Conservation (phyloP, 1,139 yeast species). For the Wickerhamiella pararugosa region DNA sequence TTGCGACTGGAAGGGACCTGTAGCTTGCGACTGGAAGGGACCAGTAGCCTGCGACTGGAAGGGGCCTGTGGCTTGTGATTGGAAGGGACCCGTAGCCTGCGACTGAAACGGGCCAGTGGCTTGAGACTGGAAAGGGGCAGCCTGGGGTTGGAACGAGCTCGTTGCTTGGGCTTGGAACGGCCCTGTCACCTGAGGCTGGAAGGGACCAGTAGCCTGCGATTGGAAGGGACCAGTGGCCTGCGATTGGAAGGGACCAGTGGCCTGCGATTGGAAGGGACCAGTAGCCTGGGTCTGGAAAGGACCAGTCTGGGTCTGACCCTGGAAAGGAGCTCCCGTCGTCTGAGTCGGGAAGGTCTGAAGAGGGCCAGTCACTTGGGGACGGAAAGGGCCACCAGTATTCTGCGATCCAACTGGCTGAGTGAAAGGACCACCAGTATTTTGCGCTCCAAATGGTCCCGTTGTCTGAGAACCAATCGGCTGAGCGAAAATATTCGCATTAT, state of each 20-base stretch:
- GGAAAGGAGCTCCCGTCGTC: slow-evolving; percentile 1
- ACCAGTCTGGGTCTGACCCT: slow-evolving; percentile 3
- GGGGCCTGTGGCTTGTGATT: background rate
- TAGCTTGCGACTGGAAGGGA: slow-evolving; percentile 5
- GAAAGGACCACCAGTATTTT: background rate
- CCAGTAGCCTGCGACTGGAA: slow-evolving; percentile 1
- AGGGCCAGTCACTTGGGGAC: slow-evolving; percentile 2
- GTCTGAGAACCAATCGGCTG: slow-evolving; percentile 8
- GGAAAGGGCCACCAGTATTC: slow-evolving; percentile 5
- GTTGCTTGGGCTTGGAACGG: background rate
- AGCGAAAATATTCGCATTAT: background rate
- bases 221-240: slow-evolving; percentile 8
- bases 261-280: slow-evolving; percentile 11
- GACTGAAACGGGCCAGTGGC: slow-evolving; percentile 4
- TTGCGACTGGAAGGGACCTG: slow-evolving; percentile 3
- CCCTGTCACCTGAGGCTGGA: background rate
- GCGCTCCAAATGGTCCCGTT: background rate
- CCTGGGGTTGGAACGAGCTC: background rate
- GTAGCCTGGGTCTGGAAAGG: slow-evolving; percentile 18
- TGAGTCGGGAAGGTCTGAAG: background rate
- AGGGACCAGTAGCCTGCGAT: background rate
- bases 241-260: slow-evolving; percentile 11
- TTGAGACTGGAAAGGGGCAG: slow-evolving; percentile 1
- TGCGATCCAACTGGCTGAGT: slow-evolving; percentile 1
- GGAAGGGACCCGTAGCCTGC: slow-evolving; percentile 9